These are phyloP conservation scores for Capillidium rhysosporum DNA, from an alignment of 371 early-diverging fungal species.

Conservation along the genomic window DNA sequence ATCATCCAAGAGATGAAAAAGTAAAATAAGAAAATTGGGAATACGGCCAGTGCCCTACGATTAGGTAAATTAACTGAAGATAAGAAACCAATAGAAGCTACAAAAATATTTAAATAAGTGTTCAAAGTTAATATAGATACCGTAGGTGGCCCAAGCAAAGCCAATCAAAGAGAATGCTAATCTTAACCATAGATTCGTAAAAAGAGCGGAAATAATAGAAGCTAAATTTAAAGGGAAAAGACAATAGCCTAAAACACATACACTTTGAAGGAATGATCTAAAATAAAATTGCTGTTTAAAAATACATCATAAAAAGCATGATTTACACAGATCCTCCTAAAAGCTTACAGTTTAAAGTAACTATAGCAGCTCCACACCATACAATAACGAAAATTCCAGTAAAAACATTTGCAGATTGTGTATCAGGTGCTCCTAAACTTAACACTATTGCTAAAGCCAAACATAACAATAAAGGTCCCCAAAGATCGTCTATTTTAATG, in stretches of 20 bases:
- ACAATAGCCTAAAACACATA: slow-evolving; percentile 91
- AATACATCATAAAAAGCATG: neutral
- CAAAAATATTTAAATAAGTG: neutral
- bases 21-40: slow-evolving; percentile 83
- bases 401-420: slow-evolving; percentile 68
- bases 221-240: slow-evolving; percentile 75
- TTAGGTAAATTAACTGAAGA: slow-evolving; percentile 60
- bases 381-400: slow-evolving; percentile 79
- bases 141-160: slow-evolving; percentile 71
- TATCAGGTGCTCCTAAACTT: slow-evolving; percentile 29
- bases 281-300: neutral
- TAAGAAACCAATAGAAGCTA: slow-evolving; percentile 77
- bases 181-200: slow-evolving; percentile 39
- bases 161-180: slow-evolving; percentile 41
- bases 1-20: slow-evolving; percentile 83
- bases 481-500: slow-evolving; percentile 55
- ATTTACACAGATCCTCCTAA: slow-evolving; percentile 71
- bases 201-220: slow-evolving; percentile 42
- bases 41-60: slow-evolving; percentile 69
- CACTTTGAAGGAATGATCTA: slow-evolving; percentile 83
- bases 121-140: slow-evolving; percentile 14
- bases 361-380: slow-evolving; percentile 79
- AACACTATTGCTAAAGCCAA: slow-evolving; percentile 57
- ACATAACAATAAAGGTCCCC: slow-evolving; percentile 88
- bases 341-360: slow-evolving; percentile 80